Base-by-base conservation (phyloP, 345 rosid species). In the Citrus maxima region DNA sequence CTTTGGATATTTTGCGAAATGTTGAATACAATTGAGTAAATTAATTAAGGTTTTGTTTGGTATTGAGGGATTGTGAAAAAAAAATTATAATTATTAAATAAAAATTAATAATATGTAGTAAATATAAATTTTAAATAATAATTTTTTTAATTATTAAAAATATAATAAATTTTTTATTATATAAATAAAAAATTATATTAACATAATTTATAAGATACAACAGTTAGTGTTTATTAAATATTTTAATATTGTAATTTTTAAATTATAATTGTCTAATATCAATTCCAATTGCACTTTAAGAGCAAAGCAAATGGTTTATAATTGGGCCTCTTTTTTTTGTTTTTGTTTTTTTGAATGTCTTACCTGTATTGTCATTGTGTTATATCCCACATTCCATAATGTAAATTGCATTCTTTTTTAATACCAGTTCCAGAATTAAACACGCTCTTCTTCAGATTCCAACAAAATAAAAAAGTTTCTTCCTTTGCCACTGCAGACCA, bases 201-300 rank as follows among this genome's bases (percentile, higher is more conserved):
- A 30, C 0, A 30, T 30, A 30, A 0, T 0, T 30, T 30, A 30
- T 30, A 30, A 30, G 4, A 30, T 30, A 30, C 0, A 30, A 30
- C 0, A 3, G 0, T 30, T 30, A 30, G 0, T 30, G 0, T 30
- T 30, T 30, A 30, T 0, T 30, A 30, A 30, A 30, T 30, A 30
- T 3, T 30, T 3, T 30, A 30, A 4, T 30, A 30, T 0, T 30
- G 4, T 30, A 3, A 30, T 3, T 30, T 30, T 30, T 30, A 30
- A 30, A 0, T 30, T 30, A 30, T 30, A 30, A 0, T 0, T 30
- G 0, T 30, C 0, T 30, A 3, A 30, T 0, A 0, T 30, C 32
- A 30, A 30, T 30, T 30, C 3, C 32, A 30, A 30, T 30, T 0
- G 4, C 32, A 3, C 32, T 30, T 30, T 30, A 32, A 0, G 65